These are phyloP conservation scores for Neopestalotiopsis rosae DNA, from an alignment of 2,329 filamentous ascomycete genomes.

Conservation along the genomic window DNA sequence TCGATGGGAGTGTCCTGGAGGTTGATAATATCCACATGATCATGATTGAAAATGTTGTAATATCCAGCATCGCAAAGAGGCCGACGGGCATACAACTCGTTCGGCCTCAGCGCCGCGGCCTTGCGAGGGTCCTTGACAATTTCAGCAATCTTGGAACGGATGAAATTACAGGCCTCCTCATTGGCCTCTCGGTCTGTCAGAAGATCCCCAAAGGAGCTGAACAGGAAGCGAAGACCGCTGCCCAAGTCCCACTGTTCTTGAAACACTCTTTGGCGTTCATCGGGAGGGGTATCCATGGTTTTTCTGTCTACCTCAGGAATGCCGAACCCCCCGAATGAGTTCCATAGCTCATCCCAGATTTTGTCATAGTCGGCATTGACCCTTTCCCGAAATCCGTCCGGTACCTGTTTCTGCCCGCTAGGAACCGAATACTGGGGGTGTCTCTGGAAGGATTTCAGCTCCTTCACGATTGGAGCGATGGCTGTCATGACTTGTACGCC, in stretches of 20 bases:
- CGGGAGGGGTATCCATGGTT: background rate
- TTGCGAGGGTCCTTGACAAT: slow-evolving; percentile 10
- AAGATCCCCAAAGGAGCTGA: slow-evolving; percentile 2
- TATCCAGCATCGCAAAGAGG: slow-evolving; percentile 6
- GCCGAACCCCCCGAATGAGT: background rate
- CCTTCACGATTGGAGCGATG: background rate
- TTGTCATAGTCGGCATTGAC: slow-evolving; percentile 8
- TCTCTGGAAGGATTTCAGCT: background rate
- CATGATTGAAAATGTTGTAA: slow-evolving; percentile 7
- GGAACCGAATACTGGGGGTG: slow-evolving; percentile 9
- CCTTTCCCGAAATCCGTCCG: background rate
- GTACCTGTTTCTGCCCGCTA: background rate
- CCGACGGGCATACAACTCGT: background rate
- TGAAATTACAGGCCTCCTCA: slow-evolving; percentile 1
- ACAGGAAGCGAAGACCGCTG: slow-evolving; percentile 11
- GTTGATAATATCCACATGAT: background rate
- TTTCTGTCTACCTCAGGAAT: background rate
- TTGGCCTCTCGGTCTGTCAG: slow-evolving; percentile 6
- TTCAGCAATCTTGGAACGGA: slow-evolving; percentile 3
- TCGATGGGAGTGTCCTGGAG: background rate
- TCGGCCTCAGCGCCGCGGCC: background rate
- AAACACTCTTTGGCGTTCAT: background rate
- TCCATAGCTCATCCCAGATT: background rate
- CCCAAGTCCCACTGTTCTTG: slow-evolving; percentile 4
- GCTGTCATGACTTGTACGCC: slow-evolving; percentile 4